These are phyloP conservation scores for Solanum gandarillasii DNA, from an alignment of 257 asterid genomes.

Conservation along the genomic window DNA sequence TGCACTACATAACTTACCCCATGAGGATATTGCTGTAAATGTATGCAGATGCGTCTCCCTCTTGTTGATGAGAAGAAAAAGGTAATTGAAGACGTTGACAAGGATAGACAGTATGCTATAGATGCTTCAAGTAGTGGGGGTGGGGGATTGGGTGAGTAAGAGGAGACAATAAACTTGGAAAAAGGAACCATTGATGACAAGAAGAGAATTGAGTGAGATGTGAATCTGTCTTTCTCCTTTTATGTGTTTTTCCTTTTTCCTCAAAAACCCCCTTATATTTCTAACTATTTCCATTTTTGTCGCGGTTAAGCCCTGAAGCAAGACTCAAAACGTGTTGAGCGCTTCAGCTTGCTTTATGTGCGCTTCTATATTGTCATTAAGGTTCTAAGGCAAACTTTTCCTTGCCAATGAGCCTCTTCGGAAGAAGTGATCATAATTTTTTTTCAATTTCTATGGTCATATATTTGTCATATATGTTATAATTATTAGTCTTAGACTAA, in stretches of 20 bases:
- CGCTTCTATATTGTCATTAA: no score
- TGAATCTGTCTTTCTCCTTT: background rate
- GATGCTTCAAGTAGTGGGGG: constrained; percentile 54
- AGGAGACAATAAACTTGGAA: background rate
- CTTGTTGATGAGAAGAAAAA: constrained; percentile 96
- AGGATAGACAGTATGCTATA: constrained; percentile 90
- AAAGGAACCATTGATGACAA: background rate
- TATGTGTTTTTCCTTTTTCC: background rate
- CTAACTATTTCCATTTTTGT: background rate
- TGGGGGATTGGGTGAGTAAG: background rate
- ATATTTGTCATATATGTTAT: background rate
- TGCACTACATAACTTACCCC: background rate
- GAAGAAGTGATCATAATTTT: background rate
- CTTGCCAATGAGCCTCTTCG: background rate
- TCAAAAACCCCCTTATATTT: background rate
- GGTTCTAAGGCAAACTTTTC: background rate
- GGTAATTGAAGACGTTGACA: constrained; percentile 94
- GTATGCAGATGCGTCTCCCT: constrained; percentile 75
- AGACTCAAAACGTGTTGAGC: no score
- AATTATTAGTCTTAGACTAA: background rate
- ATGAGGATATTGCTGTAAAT: background rate
- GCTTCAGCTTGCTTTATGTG: no score
- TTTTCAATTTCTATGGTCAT: background rate
- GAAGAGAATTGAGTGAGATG: background rate
- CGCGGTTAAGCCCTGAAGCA: background rate